Base-by-base conservation (phyloP, 768 basidiomycete species). In the Termitomyces sp. region DNA sequence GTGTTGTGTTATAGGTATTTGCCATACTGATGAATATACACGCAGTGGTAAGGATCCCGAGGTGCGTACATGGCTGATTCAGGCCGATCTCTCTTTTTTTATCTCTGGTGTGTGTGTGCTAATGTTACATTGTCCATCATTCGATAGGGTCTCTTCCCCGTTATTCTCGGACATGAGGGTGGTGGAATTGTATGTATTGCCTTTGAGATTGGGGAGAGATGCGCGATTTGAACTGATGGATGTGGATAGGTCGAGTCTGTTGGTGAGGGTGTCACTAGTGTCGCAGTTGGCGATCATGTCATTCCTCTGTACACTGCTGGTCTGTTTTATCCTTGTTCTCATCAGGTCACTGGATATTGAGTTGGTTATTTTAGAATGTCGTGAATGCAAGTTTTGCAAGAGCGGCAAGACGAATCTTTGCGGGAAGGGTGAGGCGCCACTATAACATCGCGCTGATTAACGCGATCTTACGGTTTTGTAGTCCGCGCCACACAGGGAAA, bases 341-440 rank as follows among this genome's bases (percentile, higher is more conserved):
- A 15, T 39, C n/a, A n/a, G n/a, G n/a, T n/a, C 35, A 32, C 7
- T 13, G 20, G 22, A 32, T 42, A 32, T n/a, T 35, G 50, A 22
- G 2, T 7, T 52, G 40, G 36, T n/a, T 42, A 25, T 9, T 35
- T 12, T 59, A 89, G 94, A 97, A 72, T 97, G 94, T 67, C 83
- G 83, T 35, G 89, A 99, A 74, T 99, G 97, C 78, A 98, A 98
- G 72, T 98, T 98, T 78, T 99, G 97, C 81, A 96, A 88, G 73
- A 92, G 90, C 57, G 92, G 91, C 51, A 98, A 98, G 80, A 99
- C 97, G 54, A 99, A 99, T 72, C 84, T 99, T n/a, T 99, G 96
- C 67, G 89, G 94, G 58, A 85, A 85, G 81, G 92, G 92, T 92
- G 52, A 45, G 68, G 39, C 9, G n/a, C 6, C 35, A 22, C 27